These are phyloP conservation scores for Apiotrichum montevideense DNA, from an alignment of 1,284 basidiomycete genomes.

Conservation along the genomic window DNA sequence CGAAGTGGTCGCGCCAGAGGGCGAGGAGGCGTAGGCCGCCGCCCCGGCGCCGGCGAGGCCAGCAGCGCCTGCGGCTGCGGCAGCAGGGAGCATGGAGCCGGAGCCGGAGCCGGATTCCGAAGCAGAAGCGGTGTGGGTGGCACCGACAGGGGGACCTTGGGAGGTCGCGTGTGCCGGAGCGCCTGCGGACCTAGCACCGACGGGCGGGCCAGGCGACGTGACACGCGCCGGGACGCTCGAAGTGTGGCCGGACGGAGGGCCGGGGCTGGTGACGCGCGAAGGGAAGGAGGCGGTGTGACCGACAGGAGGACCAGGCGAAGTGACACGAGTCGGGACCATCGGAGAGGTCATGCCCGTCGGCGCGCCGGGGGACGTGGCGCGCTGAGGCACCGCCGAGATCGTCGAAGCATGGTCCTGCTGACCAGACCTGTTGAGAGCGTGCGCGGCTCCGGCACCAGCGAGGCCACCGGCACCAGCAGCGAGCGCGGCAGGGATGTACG, in stretches of 20 bases:
- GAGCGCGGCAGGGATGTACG: not conserved
- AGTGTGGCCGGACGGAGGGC: not conserved
- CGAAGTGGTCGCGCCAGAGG: too few species aligned
- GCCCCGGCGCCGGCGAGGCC: too few species aligned
- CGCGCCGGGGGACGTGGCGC: slow-evolving; percentile 7
- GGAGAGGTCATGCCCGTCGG: too few species aligned
- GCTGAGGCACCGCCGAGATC: not conserved
- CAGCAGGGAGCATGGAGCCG: too few species aligned
- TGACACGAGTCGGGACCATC: not conserved
- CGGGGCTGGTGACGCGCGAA: not conserved
- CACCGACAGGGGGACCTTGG: slow-evolving; percentile 11
- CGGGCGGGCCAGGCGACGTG: not conserved
- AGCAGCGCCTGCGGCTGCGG: too few species aligned
- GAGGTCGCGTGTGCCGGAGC: not conserved
- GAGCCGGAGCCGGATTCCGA: too few species aligned
- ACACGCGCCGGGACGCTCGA: not conserved
- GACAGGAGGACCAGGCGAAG: not conserved
- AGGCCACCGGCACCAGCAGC: not conserved
- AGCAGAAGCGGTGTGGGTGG: too few species aligned
- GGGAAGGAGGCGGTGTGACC: not conserved
- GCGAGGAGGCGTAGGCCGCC: too few species aligned
- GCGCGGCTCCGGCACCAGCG: not conserved
- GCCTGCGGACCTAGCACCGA: not conserved
- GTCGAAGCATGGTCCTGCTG: not conserved
- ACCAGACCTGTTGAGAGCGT: not conserved